Evolutionary conservation across 495 filamentous ascomycete genomes (phyloP), one percentile per base, ranked within the genome.

Genomic region (Hypoxylon fuscum): DNA sequence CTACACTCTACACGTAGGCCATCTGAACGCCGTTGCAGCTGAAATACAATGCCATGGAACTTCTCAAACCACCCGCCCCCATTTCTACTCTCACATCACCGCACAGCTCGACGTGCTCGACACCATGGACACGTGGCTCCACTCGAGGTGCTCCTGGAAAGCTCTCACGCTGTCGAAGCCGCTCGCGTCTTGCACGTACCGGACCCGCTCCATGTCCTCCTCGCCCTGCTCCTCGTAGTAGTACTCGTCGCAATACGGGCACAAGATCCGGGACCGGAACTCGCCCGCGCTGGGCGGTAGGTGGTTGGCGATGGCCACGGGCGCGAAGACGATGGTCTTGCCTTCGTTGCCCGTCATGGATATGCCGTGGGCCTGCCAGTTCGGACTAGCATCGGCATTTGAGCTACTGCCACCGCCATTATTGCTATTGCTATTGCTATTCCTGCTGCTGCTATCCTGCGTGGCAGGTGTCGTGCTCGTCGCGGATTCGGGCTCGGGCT

Each of bases 291-390:
- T 68, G 0, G 79, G 79, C 12, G 76, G 66, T 17, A 79, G 55
- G 68, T 82, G 79, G 68, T 80, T 82, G 12, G 78, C 78, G 11
- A 82, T 77, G 15, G 78, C 78, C 22, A 80, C 64, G 20, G 79
- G 77, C 43, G 79, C 72, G 53, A 79, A 82, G 5, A 82, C 72
- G 27, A 82, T 53, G 15, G 69, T 72, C 65, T 81, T 82, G 6
- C 71, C 65, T 62, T 75, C 72, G 18, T 54, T 55, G 18, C 48
- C 71, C 40, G 68, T 59, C 20, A 61, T 14, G 1, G 62, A 4
- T 29, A 64, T 55, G 6, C 58, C 70, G 1, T 51, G 43, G 15
- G 66, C 65, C 20, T 68, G 64, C 61, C 66, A 71, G 7, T 65
- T 64, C 9, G 42, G 53, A 7, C n/a, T 57, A 0, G 42, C 47